Percentiles rank a stretch among this genome's conserved stretches.
phyloP scores from a whole-genome alignment of 2,329 filamentous ascomycete genomes.

The Periconia sp. region DNA sequence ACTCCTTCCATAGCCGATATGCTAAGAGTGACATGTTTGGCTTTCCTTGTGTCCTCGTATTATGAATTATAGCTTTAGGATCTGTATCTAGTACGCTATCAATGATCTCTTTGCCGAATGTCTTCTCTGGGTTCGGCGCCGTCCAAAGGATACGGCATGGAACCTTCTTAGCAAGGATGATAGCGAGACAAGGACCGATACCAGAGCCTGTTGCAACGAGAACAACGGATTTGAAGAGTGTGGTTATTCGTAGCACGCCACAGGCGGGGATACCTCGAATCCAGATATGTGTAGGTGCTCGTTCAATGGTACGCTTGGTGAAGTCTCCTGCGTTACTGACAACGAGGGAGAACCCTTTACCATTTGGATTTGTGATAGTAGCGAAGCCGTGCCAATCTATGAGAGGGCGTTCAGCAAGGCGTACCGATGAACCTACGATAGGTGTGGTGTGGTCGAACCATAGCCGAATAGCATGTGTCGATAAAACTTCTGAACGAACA shows the following conservation, averaged over 20 bases:
- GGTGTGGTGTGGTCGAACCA: conserved; percentile 53
- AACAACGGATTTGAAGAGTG: conserved; percentile 43
- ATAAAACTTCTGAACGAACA: conserved; percentile 73
- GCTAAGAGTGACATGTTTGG: conserved; percentile 67
- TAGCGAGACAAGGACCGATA: conserved; percentile 53
- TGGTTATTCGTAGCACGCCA: conserved; percentile 44
- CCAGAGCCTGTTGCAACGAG: conserved; percentile 48
- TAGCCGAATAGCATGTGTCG: conserved; percentile 74
- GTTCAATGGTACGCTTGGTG: conserved; percentile 40
- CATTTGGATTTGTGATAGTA: conserved; percentile 42
- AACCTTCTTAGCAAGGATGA: conserved; percentile 56
- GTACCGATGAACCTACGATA: conserved; percentile 38
- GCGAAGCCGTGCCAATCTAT: conserved; percentile 48
- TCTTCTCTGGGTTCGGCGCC: conserved; percentile 66
- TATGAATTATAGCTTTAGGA: conserved; percentile 69
- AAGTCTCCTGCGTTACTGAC: conserved; percentile 49
- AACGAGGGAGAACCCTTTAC: conserved; percentile 41
- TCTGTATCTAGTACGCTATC: conserved; percentile 66
- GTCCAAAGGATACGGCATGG: conserved; percentile 74
- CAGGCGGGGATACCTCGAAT: conserved; percentile 45
- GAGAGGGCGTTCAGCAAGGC: conserved; percentile 41
- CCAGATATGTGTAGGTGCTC: conserved; percentile 42
- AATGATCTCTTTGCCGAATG: conserved; percentile 68
- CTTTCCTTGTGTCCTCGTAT: conserved; percentile 67
- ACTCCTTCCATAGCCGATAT: conserved; percentile 59